Evolutionary conservation across 441 rosid species (phyloP).

Genomic region (Mallotus japonicus): DNA sequence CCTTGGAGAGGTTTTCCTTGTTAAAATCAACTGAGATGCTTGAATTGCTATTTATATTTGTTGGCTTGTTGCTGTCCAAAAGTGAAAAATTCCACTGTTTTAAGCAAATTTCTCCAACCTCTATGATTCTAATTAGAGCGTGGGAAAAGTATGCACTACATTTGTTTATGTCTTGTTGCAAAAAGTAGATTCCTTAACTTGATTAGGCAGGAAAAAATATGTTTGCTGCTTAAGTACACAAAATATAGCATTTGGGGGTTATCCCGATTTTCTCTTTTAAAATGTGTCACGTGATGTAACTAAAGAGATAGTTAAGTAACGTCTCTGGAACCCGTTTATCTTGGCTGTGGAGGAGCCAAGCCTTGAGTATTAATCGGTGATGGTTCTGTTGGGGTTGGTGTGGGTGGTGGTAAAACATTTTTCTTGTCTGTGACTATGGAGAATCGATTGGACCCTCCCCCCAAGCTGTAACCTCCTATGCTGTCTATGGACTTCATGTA

Average conservation of each 20-base stretch:
- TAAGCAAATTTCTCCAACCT: background rate
- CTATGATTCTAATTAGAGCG: background rate
- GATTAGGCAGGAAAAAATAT: constrained; percentile 4
- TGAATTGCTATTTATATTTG: background rate
- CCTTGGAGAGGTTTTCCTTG: background rate
- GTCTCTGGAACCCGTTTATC: constrained; percentile 31
- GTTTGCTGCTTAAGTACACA: background rate
- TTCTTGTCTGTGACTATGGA: constrained; percentile 50
- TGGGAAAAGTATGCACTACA: background rate
- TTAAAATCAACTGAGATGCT: background rate
- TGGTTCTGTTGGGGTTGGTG: constrained; percentile 43
- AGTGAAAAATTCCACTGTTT: background rate
- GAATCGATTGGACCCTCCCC: constrained; percentile 65
- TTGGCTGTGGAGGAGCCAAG: constrained; percentile 58
- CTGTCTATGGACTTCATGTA: constrained; percentile 79
- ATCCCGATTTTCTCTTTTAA: constrained; percentile 16
- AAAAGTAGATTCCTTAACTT: constrained; percentile 23
- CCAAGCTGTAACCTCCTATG: constrained; percentile 58
- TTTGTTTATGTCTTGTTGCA: constrained; percentile 15
- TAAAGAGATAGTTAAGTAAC: constrained; percentile 22
- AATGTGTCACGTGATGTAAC: constrained; percentile 4
- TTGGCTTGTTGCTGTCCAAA: background rate
- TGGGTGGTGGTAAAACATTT: constrained; percentile 35
- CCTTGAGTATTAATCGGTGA: constrained; percentile 44
- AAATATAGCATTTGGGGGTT: constrained; percentile 10